These are phyloP conservation scores for Linnemannia zychae DNA, from an alignment of 192 early-diverging fungal genomes.

Conservation along the genomic window DNA sequence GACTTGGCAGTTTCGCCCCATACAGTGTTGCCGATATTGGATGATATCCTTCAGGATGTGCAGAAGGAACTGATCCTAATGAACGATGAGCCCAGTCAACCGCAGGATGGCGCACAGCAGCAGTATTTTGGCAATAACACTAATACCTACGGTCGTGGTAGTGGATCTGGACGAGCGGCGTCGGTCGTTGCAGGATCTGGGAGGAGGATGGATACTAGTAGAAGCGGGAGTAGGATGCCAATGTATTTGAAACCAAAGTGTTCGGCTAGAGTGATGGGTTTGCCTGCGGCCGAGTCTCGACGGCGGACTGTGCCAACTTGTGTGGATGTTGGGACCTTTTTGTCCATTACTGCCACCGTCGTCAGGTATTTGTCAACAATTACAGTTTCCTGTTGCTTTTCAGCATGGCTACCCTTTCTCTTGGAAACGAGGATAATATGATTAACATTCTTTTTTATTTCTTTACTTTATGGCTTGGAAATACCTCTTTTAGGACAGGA, in stretches of 20 bases:
- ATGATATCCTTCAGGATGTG: constrained; percentile 40
- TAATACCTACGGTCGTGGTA: neutral
- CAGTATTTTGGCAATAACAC: neutral
- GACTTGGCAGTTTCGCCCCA: constrained; percentile 34
- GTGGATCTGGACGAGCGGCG: neutral
- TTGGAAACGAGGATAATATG: too few species aligned
- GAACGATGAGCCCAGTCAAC: neutral
- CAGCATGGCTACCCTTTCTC: too few species aligned
- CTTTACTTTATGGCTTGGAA: too few species aligned
- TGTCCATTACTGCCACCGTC: constrained; percentile 75
- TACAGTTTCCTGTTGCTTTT: too few species aligned
- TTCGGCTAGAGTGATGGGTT: constrained; percentile 33
- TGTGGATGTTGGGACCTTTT: constrained; percentile 68
- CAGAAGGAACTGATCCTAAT: constrained; percentile 29
- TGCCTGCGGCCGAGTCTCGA: constrained; percentile 41
- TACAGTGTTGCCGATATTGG: constrained; percentile 41
- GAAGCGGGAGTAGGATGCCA: neutral
- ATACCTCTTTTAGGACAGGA: constrained; percentile 65
- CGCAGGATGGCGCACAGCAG: neutral
- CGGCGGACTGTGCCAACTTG: constrained; percentile 70
- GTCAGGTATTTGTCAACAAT: constrained; percentile 38
- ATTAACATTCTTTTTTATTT: too few species aligned
- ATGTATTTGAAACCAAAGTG: constrained; percentile 51
- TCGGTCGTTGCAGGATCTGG: neutral
- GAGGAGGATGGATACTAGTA: neutral